Evolutionary conservation across 2,329 filamentous ascomycete species (phyloP), one percentile per base, ranked within the genome.

Genomic region (Ascochyta pisi): DNA sequence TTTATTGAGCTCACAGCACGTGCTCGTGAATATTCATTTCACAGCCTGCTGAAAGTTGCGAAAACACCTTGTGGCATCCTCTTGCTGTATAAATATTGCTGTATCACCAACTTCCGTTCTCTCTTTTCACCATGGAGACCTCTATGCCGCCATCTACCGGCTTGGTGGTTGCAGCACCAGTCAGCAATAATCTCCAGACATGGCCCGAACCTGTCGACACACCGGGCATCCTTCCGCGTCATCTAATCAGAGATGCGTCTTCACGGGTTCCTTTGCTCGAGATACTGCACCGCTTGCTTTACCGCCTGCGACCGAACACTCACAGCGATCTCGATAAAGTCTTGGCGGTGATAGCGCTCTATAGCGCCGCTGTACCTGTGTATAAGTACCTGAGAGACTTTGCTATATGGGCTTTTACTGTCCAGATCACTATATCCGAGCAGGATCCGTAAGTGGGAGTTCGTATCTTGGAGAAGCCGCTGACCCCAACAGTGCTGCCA

Each of bases 121-220:
- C 26, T 47, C 35, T 15, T 3, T 22, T 34, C 47, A 40, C 35
- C 34, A 61, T 61, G 54, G 54, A 42, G 9, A 29, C 22, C 8
- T 10, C 41, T 29, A n/a, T 15, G 22, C 13, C 34, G 15, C 16
- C 47, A 15, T 54, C 58, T 5, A 51, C 55, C 38, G 47, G 56
- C 23, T 31, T 56, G 38, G 24, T 56, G 19, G 40, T 54, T 23
- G 27, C 55, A 37, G 34, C 44, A 24, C 42, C 51, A 33, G 31
- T 19, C 26, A 22, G 19, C 31, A 43, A 35, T 23, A 22, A 50
- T 15, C 38, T 43, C 4, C 48, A 60, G 24, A 45, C 64, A n/a
- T 67, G 66, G 66, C 53, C 66, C 4, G 68, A 72, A 39, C 60
- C 67, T 6, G 44, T 70, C 9, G 57, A 66, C 33, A 66, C 66